These are phyloP conservation scores for Xylariales sp. DNA, from an alignment of 2,329 filamentous ascomycete species.

Conservation along the genomic window DNA sequence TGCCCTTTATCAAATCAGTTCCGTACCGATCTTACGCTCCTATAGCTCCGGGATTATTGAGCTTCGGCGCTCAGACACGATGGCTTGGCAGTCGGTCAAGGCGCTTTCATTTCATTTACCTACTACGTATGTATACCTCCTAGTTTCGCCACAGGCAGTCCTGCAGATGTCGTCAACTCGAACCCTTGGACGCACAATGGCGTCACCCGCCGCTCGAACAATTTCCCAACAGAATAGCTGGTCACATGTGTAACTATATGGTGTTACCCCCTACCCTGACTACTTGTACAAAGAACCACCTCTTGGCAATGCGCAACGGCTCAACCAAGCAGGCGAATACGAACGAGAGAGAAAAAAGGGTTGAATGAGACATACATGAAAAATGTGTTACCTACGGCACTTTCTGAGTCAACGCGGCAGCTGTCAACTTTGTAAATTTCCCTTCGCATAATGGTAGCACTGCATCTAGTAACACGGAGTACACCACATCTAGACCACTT, in stretches of 20 bases:
- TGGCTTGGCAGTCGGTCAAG: neutral
- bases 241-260: neutral
- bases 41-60: neutral
- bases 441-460: neutral
- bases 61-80: neutral
- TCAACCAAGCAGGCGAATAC: conserved; percentile 14
- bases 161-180: conserved; percentile 10
- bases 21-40: too few relatives aligned
- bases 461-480: neutral
- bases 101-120: neutral
- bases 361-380: neutral
- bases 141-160: neutral
- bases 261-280: neutral
- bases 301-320: conserved; percentile 12
- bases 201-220: conserved; percentile 22
- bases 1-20: too few relatives aligned
- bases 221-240: neutral
- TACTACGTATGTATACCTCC: too few relatives aligned
- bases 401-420: conserved; percentile 2
- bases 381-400: neutral
- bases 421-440: conserved; percentile 7
- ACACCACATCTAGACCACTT: neutral
- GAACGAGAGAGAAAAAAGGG: neutral
- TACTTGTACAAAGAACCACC: neutral
- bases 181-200: conserved; percentile 26